Conservation (phyloP, 2,329 filamentous ascomycete species). For the Talaromyces atroroseus region DNA sequence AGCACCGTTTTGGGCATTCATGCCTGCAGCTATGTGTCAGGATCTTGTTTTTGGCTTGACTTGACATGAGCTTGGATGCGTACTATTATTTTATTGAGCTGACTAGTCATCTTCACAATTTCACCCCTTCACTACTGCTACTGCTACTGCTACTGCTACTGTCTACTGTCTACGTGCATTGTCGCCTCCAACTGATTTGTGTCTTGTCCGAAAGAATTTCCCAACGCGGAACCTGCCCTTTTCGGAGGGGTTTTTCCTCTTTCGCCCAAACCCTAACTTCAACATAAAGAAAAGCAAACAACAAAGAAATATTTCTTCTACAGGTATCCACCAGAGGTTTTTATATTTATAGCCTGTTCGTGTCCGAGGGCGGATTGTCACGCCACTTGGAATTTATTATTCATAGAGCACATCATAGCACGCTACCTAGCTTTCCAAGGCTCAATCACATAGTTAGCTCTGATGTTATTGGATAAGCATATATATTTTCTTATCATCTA, state of each 20-base stretch:
- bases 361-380: background rate
- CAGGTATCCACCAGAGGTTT: no score
- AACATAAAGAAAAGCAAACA: background rate
- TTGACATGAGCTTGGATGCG: background rate
- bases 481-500: no score
- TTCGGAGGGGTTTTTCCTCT: conserved; percentile 4
- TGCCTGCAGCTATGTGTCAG: conserved; percentile 28
- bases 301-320: no score
- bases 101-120: background rate
- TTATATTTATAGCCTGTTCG: no score
- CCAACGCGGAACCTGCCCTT: conserved; percentile 8
- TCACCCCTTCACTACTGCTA: no score
- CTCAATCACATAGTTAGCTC: no score
- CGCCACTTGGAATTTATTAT: background rate
- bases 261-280: conserved; percentile 10
- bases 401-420: no score
- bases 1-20: conserved; percentile 37
- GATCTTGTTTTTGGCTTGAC: conserved; percentile 8
- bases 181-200: no score
- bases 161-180: no score
- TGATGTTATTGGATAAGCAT: no score
- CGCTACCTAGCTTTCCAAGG: no score
- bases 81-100: background rate
- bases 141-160: no score
- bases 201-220: conserved; percentile 1